phyloP scores from a whole-genome alignment of 257 asterid species.

The Hygrophila difformis region DNA sequence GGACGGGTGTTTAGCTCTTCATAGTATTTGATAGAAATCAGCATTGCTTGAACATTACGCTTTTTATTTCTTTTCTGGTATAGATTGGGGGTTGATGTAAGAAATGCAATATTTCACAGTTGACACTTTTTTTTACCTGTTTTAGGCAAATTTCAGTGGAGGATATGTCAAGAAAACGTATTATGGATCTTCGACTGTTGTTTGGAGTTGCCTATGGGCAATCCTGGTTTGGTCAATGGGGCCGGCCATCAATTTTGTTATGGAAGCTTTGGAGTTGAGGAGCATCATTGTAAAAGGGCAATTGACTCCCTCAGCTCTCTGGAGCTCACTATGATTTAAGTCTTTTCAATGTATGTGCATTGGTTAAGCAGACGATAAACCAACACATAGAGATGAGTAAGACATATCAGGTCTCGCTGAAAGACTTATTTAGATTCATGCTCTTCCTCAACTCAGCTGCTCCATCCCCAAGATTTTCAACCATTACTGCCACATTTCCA shows the following conservation, averaged over 20 bases:
- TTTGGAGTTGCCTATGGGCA: constrained; percentile 80
- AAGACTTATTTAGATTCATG: constrained; percentile 70
- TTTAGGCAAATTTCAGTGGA: constrained; percentile 71
- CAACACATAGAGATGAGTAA: constrained; percentile 52
- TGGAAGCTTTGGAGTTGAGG: constrained; percentile 89
- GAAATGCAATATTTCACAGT: no score
- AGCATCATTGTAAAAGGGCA: constrained; percentile 56
- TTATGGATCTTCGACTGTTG: constrained; percentile 76
- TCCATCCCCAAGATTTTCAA: constrained; percentile 20
- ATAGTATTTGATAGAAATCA: no score
- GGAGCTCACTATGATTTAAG: constrained; percentile 47
- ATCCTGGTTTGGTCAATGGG: constrained; percentile 95
- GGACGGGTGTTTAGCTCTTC: no score
- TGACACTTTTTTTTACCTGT: constrained; percentile 3
- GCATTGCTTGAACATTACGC: no score
- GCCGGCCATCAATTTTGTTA: constrained; percentile 68
- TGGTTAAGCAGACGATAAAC: constrained; percentile 36
- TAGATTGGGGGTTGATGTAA: no score
- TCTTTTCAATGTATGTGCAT: constrained; percentile 22
- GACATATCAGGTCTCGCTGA: constrained; percentile 37
- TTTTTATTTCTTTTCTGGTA: no score
- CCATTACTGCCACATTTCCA: background rate
- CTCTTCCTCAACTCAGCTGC: constrained; percentile 36
- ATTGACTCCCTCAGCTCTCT: constrained; percentile 54
- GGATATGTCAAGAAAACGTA: constrained; percentile 68